These are phyloP conservation scores for Paxillus rubicundulus DNA, from an alignment of 768 basidiomycete genomes.

Conservation along the genomic window DNA sequence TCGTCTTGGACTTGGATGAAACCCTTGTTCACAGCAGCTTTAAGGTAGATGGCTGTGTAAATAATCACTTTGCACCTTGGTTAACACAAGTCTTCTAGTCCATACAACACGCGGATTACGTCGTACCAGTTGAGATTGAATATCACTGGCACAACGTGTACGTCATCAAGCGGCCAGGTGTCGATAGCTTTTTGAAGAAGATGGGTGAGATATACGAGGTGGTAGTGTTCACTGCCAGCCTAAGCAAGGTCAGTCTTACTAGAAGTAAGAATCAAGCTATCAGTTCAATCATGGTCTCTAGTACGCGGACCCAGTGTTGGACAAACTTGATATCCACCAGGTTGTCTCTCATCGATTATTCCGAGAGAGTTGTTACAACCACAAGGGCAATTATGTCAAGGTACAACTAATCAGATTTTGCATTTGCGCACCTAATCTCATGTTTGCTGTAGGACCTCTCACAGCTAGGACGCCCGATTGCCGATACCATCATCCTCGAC, in stretches of 20 bases:
- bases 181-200: conserved; percentile 93
- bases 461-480: conserved; percentile 91
- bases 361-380: conserved; percentile 98
- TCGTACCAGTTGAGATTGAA: conserved; percentile 98
- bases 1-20: conserved; percentile 96
- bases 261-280: not conserved
- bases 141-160: conserved; percentile 98
- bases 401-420: conserved; percentile 37
- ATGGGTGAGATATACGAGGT: conserved; percentile 99
- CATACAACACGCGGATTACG: conserved; percentile 92
- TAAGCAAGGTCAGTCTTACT: conserved; percentile 77
- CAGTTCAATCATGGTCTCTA: conserved; percentile 32
- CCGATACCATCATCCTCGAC: conserved; percentile 95
- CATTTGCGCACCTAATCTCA: conserved; percentile 3
- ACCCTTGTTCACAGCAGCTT: conserved; percentile 97
- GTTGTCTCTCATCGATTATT: conserved; percentile 94
- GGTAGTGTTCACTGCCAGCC: conserved; percentile 95
- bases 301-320: conserved; percentile 98
- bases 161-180: conserved; percentile 97
- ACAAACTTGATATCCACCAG: conserved; percentile 90
- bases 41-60: conserved; percentile 59
- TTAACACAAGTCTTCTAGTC: conserved; percentile 51
- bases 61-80: not conserved
- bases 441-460: conserved; percentile 79
- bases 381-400: conserved; percentile 99